Conservation (phyloP, 345 rosid genomes). For the Odontarrhena argentea region DNA sequence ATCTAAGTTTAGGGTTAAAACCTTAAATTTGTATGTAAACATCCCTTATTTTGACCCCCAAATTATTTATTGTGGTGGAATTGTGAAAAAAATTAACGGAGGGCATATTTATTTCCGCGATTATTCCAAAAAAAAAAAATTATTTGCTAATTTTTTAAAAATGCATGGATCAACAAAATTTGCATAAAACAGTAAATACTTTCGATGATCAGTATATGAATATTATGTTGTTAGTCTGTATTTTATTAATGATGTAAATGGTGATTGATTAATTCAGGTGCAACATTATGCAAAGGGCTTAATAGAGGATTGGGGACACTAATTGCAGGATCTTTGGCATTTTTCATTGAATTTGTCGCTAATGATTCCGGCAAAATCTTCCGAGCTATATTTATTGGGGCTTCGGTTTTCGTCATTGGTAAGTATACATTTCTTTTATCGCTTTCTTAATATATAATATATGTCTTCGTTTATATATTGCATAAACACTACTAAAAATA, state of each 20-base stretch:
- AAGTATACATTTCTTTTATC: slow-evolving; percentile 16
- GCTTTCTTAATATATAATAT: too few relatives aligned
- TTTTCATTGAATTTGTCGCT: slow-evolving; percentile 59
- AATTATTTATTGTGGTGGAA: too few relatives aligned
- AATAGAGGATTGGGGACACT: slow-evolving; percentile 81
- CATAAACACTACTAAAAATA: too few relatives aligned
- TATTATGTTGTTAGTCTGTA: neutral
- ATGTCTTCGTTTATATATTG: too few relatives aligned
- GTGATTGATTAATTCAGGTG: slow-evolving; percentile 48
- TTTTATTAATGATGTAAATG: slow-evolving; percentile 14
- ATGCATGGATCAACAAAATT: neutral
- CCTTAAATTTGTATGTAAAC: too few relatives aligned
- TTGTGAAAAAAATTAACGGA: too few relatives aligned
- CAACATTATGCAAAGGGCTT: slow-evolving; percentile 78
- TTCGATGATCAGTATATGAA: neutral
- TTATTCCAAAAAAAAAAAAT: too few relatives aligned
- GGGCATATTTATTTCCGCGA: too few relatives aligned
- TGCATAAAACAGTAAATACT: neutral
- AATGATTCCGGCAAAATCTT: slow-evolving; percentile 50
- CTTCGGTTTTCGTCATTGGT: slow-evolving; percentile 71
- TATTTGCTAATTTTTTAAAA: too few relatives aligned
- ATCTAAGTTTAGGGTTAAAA: too few relatives aligned
- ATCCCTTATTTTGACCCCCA: too few relatives aligned
- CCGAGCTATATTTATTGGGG: slow-evolving; percentile 71
- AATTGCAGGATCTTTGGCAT: slow-evolving; percentile 71